phyloP scores from a whole-genome alignment of 805 yeast species.

The Barnettozyma botsteinii region DNA sequence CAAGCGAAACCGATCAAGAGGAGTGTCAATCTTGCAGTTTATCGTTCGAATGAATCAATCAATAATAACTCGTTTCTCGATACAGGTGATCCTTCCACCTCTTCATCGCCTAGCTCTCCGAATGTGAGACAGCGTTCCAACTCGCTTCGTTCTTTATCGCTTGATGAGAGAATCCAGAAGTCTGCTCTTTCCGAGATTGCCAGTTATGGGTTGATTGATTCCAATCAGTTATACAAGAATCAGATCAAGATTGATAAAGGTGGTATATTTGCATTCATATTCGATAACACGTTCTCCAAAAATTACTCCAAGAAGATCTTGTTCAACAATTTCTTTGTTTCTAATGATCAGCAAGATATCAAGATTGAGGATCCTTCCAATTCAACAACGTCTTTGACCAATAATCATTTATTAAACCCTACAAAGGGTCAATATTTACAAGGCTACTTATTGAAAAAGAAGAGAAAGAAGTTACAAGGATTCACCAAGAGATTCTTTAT shows the following conservation, averaged over 20 bases:
- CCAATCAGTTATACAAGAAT: conserved; percentile 61
- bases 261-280: conserved; percentile 80
- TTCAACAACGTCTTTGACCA: conserved; percentile 6
- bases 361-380: conserved; percentile 10
- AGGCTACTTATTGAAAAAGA: conserved; percentile 72
- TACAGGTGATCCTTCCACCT: neutral
- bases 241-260: conserved; percentile 50
- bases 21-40: conserved; percentile 41
- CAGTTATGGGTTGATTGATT: conserved; percentile 51
- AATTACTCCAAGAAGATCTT: conserved; percentile 75
- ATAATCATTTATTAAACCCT: conserved; percentile 28
- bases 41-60: conserved; percentile 24
- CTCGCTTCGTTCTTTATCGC: conserved; percentile 33
- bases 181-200: conserved; percentile 46
- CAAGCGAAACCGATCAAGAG: conserved; percentile 74
- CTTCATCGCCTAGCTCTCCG: neutral
- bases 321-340: conserved; percentile 40
- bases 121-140: conserved; percentile 30
- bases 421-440: conserved; percentile 69
- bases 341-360: neutral
- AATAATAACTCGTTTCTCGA: neutral
- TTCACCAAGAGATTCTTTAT: conserved; percentile 81
- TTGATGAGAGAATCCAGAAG: conserved; percentile 54
- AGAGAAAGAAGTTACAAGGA: conserved; percentile 81
- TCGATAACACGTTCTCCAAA: conserved; percentile 88